Conservation (phyloP, 176 grass and related monocot species). For the Rhynchospora breviuscula region DNA sequence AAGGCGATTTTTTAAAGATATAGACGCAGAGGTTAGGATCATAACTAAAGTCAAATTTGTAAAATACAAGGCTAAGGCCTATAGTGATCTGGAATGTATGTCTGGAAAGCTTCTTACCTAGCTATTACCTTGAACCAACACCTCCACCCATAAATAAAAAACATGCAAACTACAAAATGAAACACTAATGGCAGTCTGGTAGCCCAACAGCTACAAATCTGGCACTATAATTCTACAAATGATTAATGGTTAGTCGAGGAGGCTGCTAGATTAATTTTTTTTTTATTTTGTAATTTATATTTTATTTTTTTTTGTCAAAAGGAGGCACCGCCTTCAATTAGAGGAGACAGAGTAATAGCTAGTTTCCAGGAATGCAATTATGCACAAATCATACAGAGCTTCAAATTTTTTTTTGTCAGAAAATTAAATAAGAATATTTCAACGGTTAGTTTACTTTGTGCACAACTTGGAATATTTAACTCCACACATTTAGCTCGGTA, state of each 20-base stretch:
- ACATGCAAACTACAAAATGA: too few species aligned
- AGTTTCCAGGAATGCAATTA: not conserved
- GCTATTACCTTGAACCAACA: not conserved
- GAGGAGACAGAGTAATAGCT: not conserved
- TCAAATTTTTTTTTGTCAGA: not conserved
- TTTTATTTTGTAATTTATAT: too few species aligned
- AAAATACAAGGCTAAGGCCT: not conserved
- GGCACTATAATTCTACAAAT: too few species aligned
- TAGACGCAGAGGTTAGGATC: not conserved
- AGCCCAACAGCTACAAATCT: too few species aligned
- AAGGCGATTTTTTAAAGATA: not conserved
- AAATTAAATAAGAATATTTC: not conserved
- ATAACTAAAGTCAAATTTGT: not conserved
- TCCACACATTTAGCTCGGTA: not conserved
- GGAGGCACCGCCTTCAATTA: not conserved
- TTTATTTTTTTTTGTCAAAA: too few species aligned
- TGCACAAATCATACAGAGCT: not conserved
- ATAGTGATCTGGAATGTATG: not conserved
- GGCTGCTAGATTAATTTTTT: too few species aligned
- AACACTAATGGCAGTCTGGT: too few species aligned
- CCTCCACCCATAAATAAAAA: not conserved
- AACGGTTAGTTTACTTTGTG: not conserved
- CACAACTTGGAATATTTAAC: not conserved
- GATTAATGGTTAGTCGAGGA: not conserved
- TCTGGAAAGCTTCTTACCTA: not conserved